Percentiles rank a stretch among this genome's conserved stretches.
Conservation (phyloP, 1,139 yeast genomes). For the Lodderomyces pseudojiufengensis region DNA sequence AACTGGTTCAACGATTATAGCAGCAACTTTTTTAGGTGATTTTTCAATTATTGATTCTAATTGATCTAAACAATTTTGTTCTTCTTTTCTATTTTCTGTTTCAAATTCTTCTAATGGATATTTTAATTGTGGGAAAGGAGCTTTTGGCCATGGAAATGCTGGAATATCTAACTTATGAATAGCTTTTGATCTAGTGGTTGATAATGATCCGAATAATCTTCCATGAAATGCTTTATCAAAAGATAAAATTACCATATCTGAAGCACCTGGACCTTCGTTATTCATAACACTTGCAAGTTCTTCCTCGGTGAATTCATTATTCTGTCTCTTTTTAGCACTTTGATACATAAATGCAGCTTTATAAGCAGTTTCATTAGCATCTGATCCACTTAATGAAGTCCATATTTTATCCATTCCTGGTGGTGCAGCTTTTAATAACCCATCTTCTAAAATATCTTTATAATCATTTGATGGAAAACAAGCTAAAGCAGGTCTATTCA, state of each 20-base stretch:
- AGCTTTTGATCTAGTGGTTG: slow-evolving; percentile 72
- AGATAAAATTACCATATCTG: slow-evolving; percentile 63
- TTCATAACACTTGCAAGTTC: slow-evolving; percentile 63
- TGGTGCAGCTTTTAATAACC: slow-evolving; percentile 66
- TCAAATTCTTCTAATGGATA: slow-evolving; percentile 58
- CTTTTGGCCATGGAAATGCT: slow-evolving; percentile 74
- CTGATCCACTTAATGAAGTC: slow-evolving; percentile 72
- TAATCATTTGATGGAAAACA: slow-evolving; percentile 66
- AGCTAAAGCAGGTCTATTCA: slow-evolving; percentile 73
- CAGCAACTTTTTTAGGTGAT: slow-evolving; percentile 54
- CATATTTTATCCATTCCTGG: slow-evolving; percentile 62
- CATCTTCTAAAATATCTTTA: slow-evolving; percentile 46
- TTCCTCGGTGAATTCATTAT: slow-evolving; percentile 48
- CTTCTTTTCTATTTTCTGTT: slow-evolving; percentile 55
- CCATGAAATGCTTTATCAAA: slow-evolving; percentile 76
- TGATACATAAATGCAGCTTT: slow-evolving; percentile 78
- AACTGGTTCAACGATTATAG: slow-evolving; percentile 67
- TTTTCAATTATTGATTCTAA: slow-evolving; percentile 51
- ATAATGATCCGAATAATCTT: slow-evolving; percentile 67
- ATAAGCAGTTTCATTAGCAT: slow-evolving; percentile 74
- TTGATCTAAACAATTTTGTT: slow-evolving; percentile 53
- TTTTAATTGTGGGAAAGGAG: slow-evolving; percentile 64
- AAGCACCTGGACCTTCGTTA: slow-evolving; percentile 64
- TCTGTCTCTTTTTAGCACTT: slow-evolving; percentile 56
- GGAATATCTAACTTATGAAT: slow-evolving; percentile 74